Percentiles rank a stretch among this genome's conserved stretches.
These are phyloP conservation scores for Trichothecium roseum DNA, from an alignment of 2,329 filamentous ascomycete species.

Conservation along the genomic window DNA sequence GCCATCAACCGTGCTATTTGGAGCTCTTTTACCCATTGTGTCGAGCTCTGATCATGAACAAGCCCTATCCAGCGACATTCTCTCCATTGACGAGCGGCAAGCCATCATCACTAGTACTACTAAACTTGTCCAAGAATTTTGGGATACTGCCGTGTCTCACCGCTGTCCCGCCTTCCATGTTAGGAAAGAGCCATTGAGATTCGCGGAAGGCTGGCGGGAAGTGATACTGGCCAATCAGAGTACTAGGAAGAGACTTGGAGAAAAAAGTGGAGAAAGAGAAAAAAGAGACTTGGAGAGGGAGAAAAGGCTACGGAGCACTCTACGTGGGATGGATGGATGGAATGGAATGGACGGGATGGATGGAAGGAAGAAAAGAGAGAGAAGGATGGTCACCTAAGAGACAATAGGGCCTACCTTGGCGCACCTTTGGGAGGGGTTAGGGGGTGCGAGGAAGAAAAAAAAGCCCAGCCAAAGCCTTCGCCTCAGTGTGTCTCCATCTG, in stretches of 20 bases:
- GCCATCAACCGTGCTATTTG: conserved; percentile 24
- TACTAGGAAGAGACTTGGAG: too few species aligned
- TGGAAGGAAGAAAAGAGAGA: too few species aligned
- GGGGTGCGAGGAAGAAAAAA: too few species aligned
- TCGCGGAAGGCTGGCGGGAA: not conserved
- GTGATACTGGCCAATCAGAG: not conserved
- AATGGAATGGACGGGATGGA: too few species aligned
- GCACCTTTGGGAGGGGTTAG: too few species aligned
- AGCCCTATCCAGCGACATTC: not conserved
- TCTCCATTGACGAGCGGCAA: not conserved
- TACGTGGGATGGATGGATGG: too few species aligned
- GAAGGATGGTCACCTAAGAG: too few species aligned
- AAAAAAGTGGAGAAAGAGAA: too few species aligned
- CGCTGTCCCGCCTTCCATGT: conserved; percentile 17
- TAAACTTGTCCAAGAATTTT: conserved; percentile 16
- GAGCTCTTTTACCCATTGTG: conserved; percentile 34
- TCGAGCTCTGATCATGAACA: not conserved
- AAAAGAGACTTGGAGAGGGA: too few species aligned
- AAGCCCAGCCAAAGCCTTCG: not conserved
- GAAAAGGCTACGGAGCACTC: too few species aligned
- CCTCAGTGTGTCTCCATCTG: conserved; percentile 5
- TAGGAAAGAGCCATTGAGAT: conserved; percentile 1
- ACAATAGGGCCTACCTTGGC: too few species aligned
- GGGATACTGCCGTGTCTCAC: conserved; percentile 23
- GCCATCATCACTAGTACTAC: conserved; percentile 1